phyloP scores from a whole-genome alignment of 1,284 basidiomycete genomes.

The Tilletia setariae region DNA sequence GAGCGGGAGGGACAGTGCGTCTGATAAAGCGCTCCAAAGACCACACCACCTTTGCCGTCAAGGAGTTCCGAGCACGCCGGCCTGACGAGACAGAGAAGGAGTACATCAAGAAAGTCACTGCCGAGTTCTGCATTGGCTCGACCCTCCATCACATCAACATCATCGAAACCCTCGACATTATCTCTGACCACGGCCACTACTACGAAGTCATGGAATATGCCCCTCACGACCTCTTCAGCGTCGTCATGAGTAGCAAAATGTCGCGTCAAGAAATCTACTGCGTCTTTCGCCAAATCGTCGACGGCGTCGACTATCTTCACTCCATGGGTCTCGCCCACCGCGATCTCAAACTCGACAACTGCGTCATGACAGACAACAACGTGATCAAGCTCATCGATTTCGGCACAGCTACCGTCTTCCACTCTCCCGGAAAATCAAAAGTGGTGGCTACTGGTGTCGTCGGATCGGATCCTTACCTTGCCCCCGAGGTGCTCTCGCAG shows the following conservation, averaged over 20 bases:
- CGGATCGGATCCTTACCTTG: slow-evolving; percentile 95
- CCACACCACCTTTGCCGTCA: slow-evolving; percentile 81
- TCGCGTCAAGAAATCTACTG: slow-evolving; percentile 96
- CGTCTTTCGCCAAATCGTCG: slow-evolving; percentile 96
- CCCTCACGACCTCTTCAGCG: slow-evolving; percentile 94
- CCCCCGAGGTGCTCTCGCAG: slow-evolving; percentile 82
- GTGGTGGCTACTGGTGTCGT: slow-evolving; percentile 78
- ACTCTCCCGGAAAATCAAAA: slow-evolving; percentile 73
- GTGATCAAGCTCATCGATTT: slow-evolving; percentile 99
- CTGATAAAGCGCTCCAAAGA: slow-evolving; percentile 74
- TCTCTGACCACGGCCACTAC: slow-evolving; percentile 94
- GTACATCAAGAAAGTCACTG: slow-evolving; percentile 98
- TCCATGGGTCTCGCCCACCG: slow-evolving; percentile 95
- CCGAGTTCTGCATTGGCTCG: slow-evolving; percentile 95
- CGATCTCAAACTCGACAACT: slow-evolving; percentile 98
- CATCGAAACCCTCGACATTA: slow-evolving; percentile 97
- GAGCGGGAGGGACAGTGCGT: slow-evolving; percentile 94
- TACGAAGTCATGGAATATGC: slow-evolving; percentile 89
- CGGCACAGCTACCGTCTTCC: slow-evolving; percentile 97
- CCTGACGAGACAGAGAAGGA: slow-evolving; percentile 86
- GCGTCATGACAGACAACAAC: slow-evolving; percentile 91
- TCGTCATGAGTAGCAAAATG: slow-evolving; percentile 99
- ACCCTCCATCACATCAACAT: slow-evolving; percentile 82
- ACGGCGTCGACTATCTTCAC: slow-evolving; percentile 97
- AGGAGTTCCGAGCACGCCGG: slow-evolving; percentile 89